These are phyloP conservation scores for Sugiyamaella chiloensis DNA, from an alignment of 805 yeast species.

Conservation along the genomic window DNA sequence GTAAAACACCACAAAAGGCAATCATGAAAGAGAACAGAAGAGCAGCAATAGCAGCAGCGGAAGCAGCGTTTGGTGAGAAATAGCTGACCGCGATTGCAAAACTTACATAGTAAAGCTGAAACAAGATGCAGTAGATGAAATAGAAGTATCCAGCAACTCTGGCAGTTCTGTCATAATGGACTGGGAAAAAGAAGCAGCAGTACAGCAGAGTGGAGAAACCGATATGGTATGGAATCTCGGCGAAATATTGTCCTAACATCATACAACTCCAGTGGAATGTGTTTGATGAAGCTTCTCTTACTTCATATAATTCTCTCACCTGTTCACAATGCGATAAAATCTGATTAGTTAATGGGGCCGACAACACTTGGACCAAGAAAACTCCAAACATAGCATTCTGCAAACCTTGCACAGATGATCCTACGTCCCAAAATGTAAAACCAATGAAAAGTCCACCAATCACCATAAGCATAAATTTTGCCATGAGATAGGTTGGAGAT, in stretches of 20 bases:
- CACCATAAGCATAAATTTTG: constrained; percentile 52
- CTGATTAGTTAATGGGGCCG: constrained; percentile 61
- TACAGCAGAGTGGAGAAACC: constrained; percentile 50
- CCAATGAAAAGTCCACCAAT: constrained; percentile 65
- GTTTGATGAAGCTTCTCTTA: constrained; percentile 65
- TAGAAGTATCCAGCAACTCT: constrained; percentile 50
- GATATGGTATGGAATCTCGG: constrained; percentile 60
- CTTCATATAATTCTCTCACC: constrained; percentile 63
- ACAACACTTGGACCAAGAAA: constrained; percentile 55
- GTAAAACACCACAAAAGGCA: constrained; percentile 69
- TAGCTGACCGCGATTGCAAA: constrained; percentile 56
- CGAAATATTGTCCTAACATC: constrained; percentile 49
- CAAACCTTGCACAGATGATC: constrained; percentile 49
- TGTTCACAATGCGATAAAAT: constrained; percentile 56
- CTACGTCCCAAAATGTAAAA: constrained; percentile 63
- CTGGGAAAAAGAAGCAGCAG: constrained; percentile 52
- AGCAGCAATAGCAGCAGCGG: constrained; percentile 60
- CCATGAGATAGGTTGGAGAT: constrained; percentile 56
- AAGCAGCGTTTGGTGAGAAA: constrained; percentile 60
- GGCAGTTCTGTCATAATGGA: constrained; percentile 42
- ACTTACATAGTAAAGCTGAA: constrained; percentile 49
- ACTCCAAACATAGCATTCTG: constrained; percentile 58
- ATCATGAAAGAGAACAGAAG: constrained; percentile 56
- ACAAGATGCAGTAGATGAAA: constrained; percentile 47
- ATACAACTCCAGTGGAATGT: constrained; percentile 70